phyloP scores from a whole-genome alignment of 768 basidiomycete species.

The Saitozyma sp. region DNA sequence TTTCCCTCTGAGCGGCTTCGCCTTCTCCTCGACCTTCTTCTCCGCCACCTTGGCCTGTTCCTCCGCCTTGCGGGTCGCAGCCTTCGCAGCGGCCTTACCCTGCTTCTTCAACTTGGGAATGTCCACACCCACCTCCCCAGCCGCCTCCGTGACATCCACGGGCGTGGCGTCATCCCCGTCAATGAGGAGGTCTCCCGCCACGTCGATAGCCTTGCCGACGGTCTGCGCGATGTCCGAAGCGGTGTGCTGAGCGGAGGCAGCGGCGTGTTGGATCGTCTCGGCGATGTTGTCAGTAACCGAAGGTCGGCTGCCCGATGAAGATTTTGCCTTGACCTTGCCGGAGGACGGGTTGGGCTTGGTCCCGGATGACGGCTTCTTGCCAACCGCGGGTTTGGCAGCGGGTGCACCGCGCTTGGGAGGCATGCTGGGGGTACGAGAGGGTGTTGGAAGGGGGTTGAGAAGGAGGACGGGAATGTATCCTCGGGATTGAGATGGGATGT shows the following conservation, averaged over 20 bases:
- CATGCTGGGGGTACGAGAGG: no score
- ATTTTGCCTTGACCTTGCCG: no score
- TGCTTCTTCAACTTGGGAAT: constrained; percentile 21
- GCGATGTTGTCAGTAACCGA: constrained; percentile 3
- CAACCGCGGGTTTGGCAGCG: no score
- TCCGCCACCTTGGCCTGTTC: constrained; percentile 14
- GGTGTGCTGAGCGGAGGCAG: constrained; percentile 10
- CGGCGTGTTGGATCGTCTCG: constrained; percentile 5
- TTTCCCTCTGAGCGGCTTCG: constrained; percentile 9
- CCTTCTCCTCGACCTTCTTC: neutral
- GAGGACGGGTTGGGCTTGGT: no score
- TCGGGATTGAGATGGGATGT: no score
- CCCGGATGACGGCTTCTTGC: no score
- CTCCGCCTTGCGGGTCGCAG: constrained; percentile 9
- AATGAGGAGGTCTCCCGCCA: constrained; percentile 33
- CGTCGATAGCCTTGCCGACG: constrained; percentile 25
- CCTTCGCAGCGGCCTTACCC: constrained; percentile 16
- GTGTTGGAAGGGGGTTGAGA: no score
- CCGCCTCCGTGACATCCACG: constrained; percentile 20
- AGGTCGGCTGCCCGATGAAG: neutral
- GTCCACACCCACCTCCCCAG: constrained; percentile 30
- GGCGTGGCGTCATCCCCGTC: constrained; percentile 33
- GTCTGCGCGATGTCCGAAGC: constrained; percentile 21
- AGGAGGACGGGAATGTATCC: no score
- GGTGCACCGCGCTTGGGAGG: no score